Evolutionary conservation across 805 yeast genomes (phyloP), one percentile per base, ranked within the genome.

Genomic region (Cyberlindnera saturnus): DNA sequence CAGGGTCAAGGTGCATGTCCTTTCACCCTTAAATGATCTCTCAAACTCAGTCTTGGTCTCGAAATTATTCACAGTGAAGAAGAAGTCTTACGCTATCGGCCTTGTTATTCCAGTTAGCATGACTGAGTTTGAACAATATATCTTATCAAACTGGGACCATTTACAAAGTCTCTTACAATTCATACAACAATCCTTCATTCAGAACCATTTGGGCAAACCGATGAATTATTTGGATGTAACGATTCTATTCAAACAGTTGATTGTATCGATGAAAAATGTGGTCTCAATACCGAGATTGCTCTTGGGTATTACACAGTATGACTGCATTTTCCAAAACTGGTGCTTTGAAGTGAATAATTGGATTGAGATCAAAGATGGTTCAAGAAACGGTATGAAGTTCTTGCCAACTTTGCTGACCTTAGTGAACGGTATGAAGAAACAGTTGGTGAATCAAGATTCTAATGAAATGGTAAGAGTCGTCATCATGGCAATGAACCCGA

Each of bases 401-500:
- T 37, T 57, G 18, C 46, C 49, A 5, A 50, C 56, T 14, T 29
- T 57, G 16, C 31, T 57, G 3, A 48, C 60, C 1, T 32, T 50
- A 19, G 49, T 56, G 6, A 47, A 47, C 31, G 38, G 37, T 1
- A 14, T 47, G 5, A 57, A 47, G 34, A 3, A 34, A 2, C 49
- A 52, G 19, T 30, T 56, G 16, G 46, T 53, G 2, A 20, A 42
- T 23, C 34, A 44, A 4, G 39, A 39, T 13, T 16, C 36, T 9
- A 28, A 26, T 2, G 49, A 45, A 18, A 71, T 69, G n/a, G 65
- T 74, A 7, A 64, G 82, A 36, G 65, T 79, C 1, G 77, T 77
- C 1, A 65, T 79, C 4, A 69, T 77, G 73, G 77, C 84, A 0
- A 74, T 79, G 14, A 79, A 79, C 52, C 76, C 79, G 31, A 73